Evolutionary conservation across 495 filamentous ascomycete genomes (phyloP), one percentile per base, ranked within the genome.

Genomic region (Endocarpon pusillum): DNA sequence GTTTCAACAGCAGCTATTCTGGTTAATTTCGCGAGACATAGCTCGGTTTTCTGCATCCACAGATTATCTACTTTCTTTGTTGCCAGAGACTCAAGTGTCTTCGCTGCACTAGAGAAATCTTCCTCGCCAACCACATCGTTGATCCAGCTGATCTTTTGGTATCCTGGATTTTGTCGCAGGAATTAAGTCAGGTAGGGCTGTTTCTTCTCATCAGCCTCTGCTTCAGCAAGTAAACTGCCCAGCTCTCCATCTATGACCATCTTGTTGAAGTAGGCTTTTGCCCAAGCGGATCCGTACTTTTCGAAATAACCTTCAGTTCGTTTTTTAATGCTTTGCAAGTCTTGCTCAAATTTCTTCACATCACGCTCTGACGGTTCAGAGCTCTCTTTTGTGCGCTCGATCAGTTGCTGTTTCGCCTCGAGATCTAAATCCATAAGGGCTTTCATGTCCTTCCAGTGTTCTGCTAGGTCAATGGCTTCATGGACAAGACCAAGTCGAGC

Each of bases 131-230:
- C 54, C 14, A 94, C 70, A 45, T 94, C 85, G 52, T 96, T 87
- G 54, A 97, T 87, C 89, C 89, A 97, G 24, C 75, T 66, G n/a
- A 94, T 52, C 43, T 79, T 81, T 24, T 73, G 70, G 29, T 81
- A 75, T 41, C 70, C 55, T 7, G 71, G 67, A 41, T 74, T 64
- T 19, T 62, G 69, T 20, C 78, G 71, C 28, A 96, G 59, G 46
- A 82, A 96, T 20, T 58, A 60, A 8, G 84, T 93, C 16, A 84
- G 59, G 40, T 71, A 73, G 19, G 58, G 49, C 48, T 74, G 72
- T 40, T 74, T 73, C 38, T 69, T 58, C 27, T 59, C 54, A 3
- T 66, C 63, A n/a, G n/a, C n/a, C 26, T 78, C 74, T 18, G 69
- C 53, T 54, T 57, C 55, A 7, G 54, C 66, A 38, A 99, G 66